Evolutionary conservation across 768 basidiomycete species (phyloP), one percentile per base, ranked within the genome.

Genomic region (Lentinula lateritia): DNA sequence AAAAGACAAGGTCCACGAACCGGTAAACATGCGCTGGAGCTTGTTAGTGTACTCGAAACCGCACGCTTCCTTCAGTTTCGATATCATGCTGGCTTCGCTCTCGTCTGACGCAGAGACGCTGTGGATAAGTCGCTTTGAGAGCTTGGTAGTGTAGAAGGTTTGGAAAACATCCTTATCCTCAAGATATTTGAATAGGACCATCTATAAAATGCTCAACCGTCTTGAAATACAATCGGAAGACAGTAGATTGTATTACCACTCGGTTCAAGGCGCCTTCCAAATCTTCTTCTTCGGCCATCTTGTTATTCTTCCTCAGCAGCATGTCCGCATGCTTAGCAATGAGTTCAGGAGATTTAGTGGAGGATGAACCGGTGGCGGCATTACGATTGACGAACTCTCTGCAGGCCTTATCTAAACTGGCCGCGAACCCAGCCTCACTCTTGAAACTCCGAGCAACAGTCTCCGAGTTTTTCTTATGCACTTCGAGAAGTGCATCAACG

Each of bases 161-260:
- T 96, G 95, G 87, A 98, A 99, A 13, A 98, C 93, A 66, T 99
- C 96, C 78, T 97, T 97, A 80, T 98, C 95, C 71, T 95, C 93
- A 66, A 98, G 90, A 74, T 97, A 98, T 72, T 95, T 95, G 89
- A 99, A 97, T 54, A 98, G 77, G 12, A 92, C 81, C 95, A 98
- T 97, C 96, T 98, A 69, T 2, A 64, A 43, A 74, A 62, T 72
- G 69, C 58, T 70, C 28, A 74, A 38, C 15, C 7, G 16, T 1
- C 69, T 65, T 7, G 20, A 48, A 75, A 64, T 18, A 67, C 67
- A 63, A 72, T 18, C 1, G 23, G 2, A 38, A 58, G 10, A 36
- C 7, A 36, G 60, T 23, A 16, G 4, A 42, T 28, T 42, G 67
- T 89, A 55, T 28, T 72, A 96, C 95, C 69, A 94, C 93, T 66